Evolutionary conservation across 495 filamentous ascomycete genomes (phyloP).

Genomic region (Mycothermus thermophilus): DNA sequence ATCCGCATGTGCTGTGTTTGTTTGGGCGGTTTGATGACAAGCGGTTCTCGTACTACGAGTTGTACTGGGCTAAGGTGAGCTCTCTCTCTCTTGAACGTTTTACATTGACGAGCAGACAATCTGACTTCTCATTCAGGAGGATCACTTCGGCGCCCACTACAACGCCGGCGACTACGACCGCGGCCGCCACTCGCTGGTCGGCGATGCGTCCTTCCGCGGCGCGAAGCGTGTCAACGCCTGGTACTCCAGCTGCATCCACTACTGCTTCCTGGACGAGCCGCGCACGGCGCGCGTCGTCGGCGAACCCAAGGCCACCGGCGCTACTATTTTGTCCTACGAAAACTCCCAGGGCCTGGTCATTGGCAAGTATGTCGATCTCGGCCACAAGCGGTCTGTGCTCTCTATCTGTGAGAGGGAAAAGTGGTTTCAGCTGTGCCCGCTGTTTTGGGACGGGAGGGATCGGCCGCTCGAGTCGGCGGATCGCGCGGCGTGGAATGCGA

Average conservation of each 20-base stretch:
- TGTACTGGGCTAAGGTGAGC: constrained; percentile 52
- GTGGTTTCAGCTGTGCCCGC: constrained; percentile 49
- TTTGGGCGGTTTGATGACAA: constrained; percentile 45
- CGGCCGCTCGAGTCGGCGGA: constrained; percentile 33
- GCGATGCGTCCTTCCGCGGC: constrained; percentile 44
- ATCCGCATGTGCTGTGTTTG: constrained; percentile 46
- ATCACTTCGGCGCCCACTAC: constrained; percentile 49
- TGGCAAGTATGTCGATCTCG: constrained; percentile 47
- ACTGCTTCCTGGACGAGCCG: constrained; percentile 51
- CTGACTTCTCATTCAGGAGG: constrained; percentile 31
- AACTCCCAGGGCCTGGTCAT: constrained; percentile 45
- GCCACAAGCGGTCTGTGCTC: constrained; percentile 48
- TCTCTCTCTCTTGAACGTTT: constrained; percentile 1
- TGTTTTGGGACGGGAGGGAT: constrained; percentile 25
- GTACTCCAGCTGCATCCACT: constrained; percentile 52
- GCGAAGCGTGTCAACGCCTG: constrained; percentile 48
- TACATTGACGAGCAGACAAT: background rate
- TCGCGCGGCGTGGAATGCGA: constrained; percentile 36
- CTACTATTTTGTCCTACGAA: constrained; percentile 45
- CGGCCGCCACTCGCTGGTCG: constrained; percentile 51
- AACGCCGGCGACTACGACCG: constrained; percentile 46
- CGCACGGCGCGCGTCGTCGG: constrained; percentile 46
- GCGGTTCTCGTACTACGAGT: constrained; percentile 48
- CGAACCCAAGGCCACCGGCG: constrained; percentile 44
- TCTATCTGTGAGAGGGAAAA: constrained; percentile 44